A percentile compares a stretch with the other conserved stretches of the same genome.
Evolutionary conservation across 2,329 filamentous ascomycete genomes (phyloP).

Genomic region (Neonectria punicea): DNA sequence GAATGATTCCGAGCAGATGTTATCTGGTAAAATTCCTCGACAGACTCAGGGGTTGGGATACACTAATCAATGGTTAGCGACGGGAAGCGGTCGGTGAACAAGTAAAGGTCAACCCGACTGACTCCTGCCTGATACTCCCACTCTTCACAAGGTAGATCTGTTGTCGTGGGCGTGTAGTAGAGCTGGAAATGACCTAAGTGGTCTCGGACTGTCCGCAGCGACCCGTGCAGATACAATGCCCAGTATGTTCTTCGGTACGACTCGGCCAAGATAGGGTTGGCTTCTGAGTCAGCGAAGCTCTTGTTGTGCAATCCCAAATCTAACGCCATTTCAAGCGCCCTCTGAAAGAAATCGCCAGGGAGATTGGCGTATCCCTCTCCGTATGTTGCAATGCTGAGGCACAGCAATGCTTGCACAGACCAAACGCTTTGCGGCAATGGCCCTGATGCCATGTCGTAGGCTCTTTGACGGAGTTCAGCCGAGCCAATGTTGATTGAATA

Average conservation of each 20-base stretch:
- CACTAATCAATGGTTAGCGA: conserved; percentile 23
- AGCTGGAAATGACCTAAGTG: conserved; percentile 21
- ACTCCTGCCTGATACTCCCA: conserved; percentile 37
- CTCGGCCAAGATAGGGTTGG: conserved; percentile 32
- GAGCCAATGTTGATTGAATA: conserved; percentile 27
- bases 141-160: conserved; percentile 41
- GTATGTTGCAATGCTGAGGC: conserved; percentile 32
- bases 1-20: conserved; percentile 19
- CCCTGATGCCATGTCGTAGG: conserved; percentile 27
- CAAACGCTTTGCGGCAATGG: conserved; percentile 29
- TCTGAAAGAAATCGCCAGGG: conserved; percentile 19
- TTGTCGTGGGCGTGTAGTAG: conserved; percentile 14
- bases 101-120: background rate
- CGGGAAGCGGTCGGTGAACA: background rate
- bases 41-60: conserved; percentile 29
- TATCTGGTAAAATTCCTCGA: conserved; percentile 28
- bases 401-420: conserved; percentile 39
- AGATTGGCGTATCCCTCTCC: conserved; percentile 14
- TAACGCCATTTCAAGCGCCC: conserved; percentile 32
- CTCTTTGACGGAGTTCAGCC: conserved; percentile 23
- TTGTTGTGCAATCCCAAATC: conserved; percentile 33
- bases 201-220: conserved; percentile 31
- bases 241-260: conserved; percentile 41
- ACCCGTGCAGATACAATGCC: conserved; percentile 37
- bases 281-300: conserved; percentile 27